Evolutionary conservation across 1,139 yeast species (phyloP), one percentile per base, ranked within the genome.

Genomic region (Hansenula lynferdii): DNA sequence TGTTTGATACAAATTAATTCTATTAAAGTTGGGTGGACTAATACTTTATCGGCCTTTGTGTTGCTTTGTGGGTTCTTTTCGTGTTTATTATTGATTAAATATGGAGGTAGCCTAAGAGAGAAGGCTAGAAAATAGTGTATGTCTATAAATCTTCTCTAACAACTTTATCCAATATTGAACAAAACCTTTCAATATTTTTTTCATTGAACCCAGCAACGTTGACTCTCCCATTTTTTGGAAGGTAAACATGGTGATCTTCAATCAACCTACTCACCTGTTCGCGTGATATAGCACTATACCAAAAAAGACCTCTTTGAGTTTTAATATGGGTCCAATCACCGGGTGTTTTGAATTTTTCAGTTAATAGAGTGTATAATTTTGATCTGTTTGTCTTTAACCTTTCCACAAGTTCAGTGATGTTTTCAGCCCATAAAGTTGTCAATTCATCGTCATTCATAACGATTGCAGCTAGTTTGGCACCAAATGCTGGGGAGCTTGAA

Each of bases 221-320:
- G 56, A 85, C 79, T 58, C 95, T 77, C 40, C 94, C 94, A 57
- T 82, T 85, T 49, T 72, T 72, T 41, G 87, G 78, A 54, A 85
- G 72, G 58, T 85, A 85, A 34, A 85, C 77, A 39, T 82, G 80
- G 64, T 65, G 78, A 58, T 81, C 79, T 43, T 72, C 71, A 53
- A 81, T 74, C 58, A 85, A 72, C 49, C 70, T 69, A 41, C 71
- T 70, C 40, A 80, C 85, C 63, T 84, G 92, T 37, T 69, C 73
- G 33, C 76, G 64, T 28, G 66, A 58, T 52, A 85, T 72, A n/a
- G 94, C 94, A 38, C 94, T 84, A 69, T 72, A 85, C 40, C 85
- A 81, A 62, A 85, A 85, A 92, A 85, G 84, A 58, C 95, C 95
- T 59, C 85, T 78, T 65, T 85, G 95, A 58, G 75, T 69, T 48